Base-by-base conservation (phyloP, 345 rosid genomes). In the Bruguiera sexangula region DNA sequence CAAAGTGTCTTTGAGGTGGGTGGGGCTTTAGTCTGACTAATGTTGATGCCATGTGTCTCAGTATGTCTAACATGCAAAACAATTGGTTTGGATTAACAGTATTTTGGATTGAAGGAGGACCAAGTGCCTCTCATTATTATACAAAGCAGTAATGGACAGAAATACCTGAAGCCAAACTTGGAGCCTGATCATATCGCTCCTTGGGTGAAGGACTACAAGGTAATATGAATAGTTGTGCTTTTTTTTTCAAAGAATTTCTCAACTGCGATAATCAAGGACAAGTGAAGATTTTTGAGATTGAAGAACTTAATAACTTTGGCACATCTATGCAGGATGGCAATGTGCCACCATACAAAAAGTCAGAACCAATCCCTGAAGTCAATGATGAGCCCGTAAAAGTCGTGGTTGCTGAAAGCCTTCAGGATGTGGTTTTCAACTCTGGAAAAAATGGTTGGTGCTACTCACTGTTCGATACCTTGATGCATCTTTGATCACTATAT, bases 331-430 rank as follows among this genome's bases (percentile, higher is more conserved):
- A 95, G 99, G 96, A 82, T n/a, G 99, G 98, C 6, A 92, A 90
- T 56, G 88, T 89, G 70, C 70, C 60, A 1, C 82, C 84, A 61
- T 85, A 55, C 79, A 86, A 43, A 71, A 90, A 90, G 78, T 92
- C 99, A 63, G 96, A 95, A 71, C 96, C 98, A n/a, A 79, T 95
- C 46, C 98, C 99, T 29, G 83, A 84, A 74, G 88, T 77, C 63
- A 95, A 95, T 78, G 75, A 81, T 1, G 97, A 90, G 70, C 97
- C 98, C 20, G 97, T 90, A 68, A 92, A 95, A 84, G 91, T 95
- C 36, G 88, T 92, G 18, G 98, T 95, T 55, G 97, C 91, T n/a
- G 97, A 95, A 74, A 95, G 51, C 75, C 84, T 95, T 46, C 84
- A 92, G 36, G 90, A 92, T 15, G 54, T 84, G 15, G 97, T 92